Percentiles rank a stretch among this genome's conserved stretches.
phyloP scores from a whole-genome alignment of 176 grass and related monocot genomes.

The Areca catechu region DNA sequence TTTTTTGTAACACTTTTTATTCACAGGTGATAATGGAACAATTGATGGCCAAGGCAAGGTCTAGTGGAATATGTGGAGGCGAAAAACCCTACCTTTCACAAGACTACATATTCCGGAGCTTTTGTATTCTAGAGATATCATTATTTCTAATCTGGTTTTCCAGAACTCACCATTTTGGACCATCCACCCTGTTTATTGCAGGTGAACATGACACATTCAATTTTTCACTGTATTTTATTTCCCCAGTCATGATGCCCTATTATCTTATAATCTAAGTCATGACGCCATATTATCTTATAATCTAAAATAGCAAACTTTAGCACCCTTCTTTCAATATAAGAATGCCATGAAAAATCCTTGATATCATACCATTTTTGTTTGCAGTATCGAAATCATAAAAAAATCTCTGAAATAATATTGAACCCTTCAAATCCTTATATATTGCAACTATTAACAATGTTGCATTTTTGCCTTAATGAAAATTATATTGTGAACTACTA shows the following conservation, averaged over 20 bases:
- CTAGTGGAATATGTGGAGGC: conserved; percentile 98
- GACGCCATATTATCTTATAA: not conserved
- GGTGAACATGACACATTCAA: conserved; percentile 22
- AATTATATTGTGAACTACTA: too few species aligned
- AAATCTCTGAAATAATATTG: too few species aligned
- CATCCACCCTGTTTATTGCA: conserved; percentile 97
- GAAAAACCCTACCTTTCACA: conserved; percentile 60
- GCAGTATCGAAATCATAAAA: too few species aligned
- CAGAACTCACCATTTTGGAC: conserved; percentile 89
- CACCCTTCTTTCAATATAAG: too few species aligned
- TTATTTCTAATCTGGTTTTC: conserved; percentile 70
- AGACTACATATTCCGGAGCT: conserved; percentile 73
- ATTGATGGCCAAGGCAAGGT: conserved; percentile 81
- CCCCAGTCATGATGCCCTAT: not conserved
- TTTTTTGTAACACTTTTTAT: too few species aligned
- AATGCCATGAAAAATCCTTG: too few species aligned
- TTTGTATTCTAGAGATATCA: conserved; percentile 61
- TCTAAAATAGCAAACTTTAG: not conserved
- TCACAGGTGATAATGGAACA: conserved; percentile 71
- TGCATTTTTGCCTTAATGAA: too few species aligned
- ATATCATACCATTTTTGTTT: too few species aligned
- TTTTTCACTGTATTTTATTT: not conserved
- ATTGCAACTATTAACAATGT: too few species aligned
- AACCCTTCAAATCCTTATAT: too few species aligned
- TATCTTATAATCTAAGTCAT: not conserved